These are phyloP conservation scores for Danielia oregonensis DNA, from an alignment of 805 yeast species.

Conservation along the genomic window DNA sequence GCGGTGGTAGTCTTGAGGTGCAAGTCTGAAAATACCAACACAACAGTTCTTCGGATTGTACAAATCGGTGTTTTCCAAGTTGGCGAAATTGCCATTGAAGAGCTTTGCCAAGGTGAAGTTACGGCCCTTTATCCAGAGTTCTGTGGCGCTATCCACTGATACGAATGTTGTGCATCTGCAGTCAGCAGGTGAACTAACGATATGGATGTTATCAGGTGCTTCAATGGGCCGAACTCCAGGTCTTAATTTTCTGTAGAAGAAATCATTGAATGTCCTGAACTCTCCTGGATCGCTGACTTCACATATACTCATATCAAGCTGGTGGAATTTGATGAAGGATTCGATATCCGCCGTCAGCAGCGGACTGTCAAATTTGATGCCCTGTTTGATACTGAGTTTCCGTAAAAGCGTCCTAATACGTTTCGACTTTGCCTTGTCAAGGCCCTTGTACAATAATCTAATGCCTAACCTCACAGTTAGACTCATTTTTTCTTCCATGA, in stretches of 20 bases:
- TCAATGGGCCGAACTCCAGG: slow-evolving; percentile 72
- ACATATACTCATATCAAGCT: slow-evolving; percentile 73
- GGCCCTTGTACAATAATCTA: slow-evolving; percentile 73
- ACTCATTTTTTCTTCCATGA: slow-evolving; percentile 92
- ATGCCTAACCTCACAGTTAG: slow-evolving; percentile 86
- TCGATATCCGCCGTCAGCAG: slow-evolving; percentile 62
- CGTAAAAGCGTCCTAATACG: slow-evolving; percentile 59
- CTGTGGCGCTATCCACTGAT: slow-evolving; percentile 56
- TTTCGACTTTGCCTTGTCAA: slow-evolving; percentile 55
- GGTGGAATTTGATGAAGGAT: slow-evolving; percentile 78
- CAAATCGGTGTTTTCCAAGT: slow-evolving; percentile 36
- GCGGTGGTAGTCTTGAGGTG: slow-evolving; percentile 96
- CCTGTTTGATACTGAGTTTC: slow-evolving; percentile 74
- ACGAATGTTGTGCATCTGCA: slow-evolving; percentile 74
- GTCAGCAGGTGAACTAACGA: slow-evolving; percentile 81
- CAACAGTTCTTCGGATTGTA: slow-evolving; percentile 45
- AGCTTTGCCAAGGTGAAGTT: slow-evolving; percentile 66
- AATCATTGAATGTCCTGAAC: slow-evolving; percentile 78
- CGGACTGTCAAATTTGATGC: slow-evolving; percentile 74
- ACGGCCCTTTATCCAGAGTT: slow-evolving; percentile 86
- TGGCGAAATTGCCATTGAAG: slow-evolving; percentile 43
- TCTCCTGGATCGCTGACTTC: slow-evolving; percentile 41
- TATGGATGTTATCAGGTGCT: slow-evolving; percentile 42
- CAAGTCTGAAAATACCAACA: slow-evolving; percentile 78
- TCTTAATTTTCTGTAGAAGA: slow-evolving; percentile 75